phyloP scores from a whole-genome alignment of 768 basidiomycete genomes.

The Phaeolepiota aurea region DNA sequence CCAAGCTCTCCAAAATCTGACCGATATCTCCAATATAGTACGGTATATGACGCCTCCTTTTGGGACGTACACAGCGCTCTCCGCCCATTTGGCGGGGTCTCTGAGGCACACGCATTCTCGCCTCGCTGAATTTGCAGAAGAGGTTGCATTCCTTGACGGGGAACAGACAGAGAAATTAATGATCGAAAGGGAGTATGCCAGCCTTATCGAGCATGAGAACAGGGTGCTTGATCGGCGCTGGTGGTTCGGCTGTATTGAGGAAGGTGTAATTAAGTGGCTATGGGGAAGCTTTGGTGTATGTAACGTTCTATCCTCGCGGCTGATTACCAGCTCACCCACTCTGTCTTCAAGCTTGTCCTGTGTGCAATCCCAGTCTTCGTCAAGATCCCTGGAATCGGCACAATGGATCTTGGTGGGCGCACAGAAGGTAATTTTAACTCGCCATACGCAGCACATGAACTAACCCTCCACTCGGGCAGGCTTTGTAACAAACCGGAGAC shows the following conservation, averaged over 20 bases:
- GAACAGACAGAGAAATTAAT: slow-evolving; percentile 87
- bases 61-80: slow-evolving; percentile 82
- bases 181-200: slow-evolving; percentile 82
- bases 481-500: slow-evolving; percentile 92
- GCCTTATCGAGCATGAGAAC: slow-evolving; percentile 79
- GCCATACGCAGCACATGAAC: background rate
- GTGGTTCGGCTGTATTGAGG: slow-evolving; percentile 90
- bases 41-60: slow-evolving; percentile 87
- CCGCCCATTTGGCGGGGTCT: slow-evolving; percentile 82
- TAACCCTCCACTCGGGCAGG: slow-evolving; percentile 33
- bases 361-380: slow-evolving; percentile 95
- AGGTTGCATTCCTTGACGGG: slow-evolving; percentile 83
- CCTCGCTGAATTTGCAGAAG: slow-evolving; percentile 81
- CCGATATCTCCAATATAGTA: slow-evolving; percentile 45
- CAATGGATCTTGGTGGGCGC: slow-evolving; percentile 70
- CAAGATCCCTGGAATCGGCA: slow-evolving; percentile 62
- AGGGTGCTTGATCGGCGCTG: slow-evolving; percentile 71
- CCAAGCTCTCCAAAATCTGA: slow-evolving; percentile 1
- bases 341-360: slow-evolving; percentile 55
- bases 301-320: slow-evolving; percentile 9
- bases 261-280: slow-evolving; percentile 92
- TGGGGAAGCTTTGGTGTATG: slow-evolving; percentile 93
- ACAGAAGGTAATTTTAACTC: slow-evolving; percentile 65
- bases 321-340: slow-evolving; percentile 4
- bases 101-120: slow-evolving; percentile 90